Conservation (phyloP, 148 eudicot species). For the Diospyros lotus region DNA sequence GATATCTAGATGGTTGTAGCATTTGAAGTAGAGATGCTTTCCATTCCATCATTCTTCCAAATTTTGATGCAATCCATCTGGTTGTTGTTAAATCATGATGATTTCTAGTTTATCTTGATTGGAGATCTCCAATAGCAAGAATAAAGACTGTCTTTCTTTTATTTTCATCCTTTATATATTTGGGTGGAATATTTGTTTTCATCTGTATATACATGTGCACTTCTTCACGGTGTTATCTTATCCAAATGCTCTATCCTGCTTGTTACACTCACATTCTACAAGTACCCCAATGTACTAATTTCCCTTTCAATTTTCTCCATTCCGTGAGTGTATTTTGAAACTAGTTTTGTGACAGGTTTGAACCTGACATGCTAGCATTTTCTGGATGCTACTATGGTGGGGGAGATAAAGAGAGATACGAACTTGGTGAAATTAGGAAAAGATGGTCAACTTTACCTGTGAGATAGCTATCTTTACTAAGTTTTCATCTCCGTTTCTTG, state of each 20-base stretch:
- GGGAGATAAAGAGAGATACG: constrained; percentile 73
- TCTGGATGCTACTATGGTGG: constrained; percentile 94
- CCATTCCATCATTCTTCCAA: not conserved
- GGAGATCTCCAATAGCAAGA: not conserved
- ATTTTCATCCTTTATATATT: not conserved
- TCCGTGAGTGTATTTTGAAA: not conserved
- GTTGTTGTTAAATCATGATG: not conserved
- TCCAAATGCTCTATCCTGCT: not conserved
- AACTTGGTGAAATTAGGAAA: constrained; percentile 77
- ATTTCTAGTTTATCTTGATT: constrained; percentile 1
- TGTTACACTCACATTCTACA: not conserved
- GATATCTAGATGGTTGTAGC: not conserved
- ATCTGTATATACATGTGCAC: not conserved
- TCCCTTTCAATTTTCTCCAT: not conserved
- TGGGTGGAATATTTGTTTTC: not conserved
- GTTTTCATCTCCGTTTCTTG: not conserved
- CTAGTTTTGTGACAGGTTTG: constrained; percentile 49
- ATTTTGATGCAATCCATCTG: not conserved
- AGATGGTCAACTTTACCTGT: constrained; percentile 85
- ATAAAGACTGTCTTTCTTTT: not conserved
- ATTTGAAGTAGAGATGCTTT: not conserved
- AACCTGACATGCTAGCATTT: constrained; percentile 93
- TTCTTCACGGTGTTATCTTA: not conserved
- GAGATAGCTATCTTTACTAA: constrained; percentile 25
- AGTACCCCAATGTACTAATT: not conserved